phyloP scores from a whole-genome alignment of 2,329 filamentous ascomycete species.

The Penicillium sp. region DNA sequence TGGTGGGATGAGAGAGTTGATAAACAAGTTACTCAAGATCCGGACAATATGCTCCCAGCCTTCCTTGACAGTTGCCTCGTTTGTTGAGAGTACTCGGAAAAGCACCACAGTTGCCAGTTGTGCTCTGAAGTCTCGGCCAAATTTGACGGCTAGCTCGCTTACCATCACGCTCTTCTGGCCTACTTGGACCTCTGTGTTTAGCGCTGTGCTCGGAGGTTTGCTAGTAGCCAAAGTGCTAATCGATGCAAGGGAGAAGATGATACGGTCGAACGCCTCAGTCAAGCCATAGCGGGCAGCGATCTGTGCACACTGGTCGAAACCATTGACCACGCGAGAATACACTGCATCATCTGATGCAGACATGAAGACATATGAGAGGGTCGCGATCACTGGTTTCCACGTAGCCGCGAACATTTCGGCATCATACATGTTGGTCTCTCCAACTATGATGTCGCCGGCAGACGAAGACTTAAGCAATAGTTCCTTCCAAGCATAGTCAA shows the following conservation, averaged over 20 bases:
- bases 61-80: constrained; percentile 71
- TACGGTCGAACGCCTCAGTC: constrained; percentile 85
- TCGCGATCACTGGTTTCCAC: constrained; percentile 93
- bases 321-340: constrained; percentile 87
- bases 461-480: constrained; percentile 79
- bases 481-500: constrained; percentile 97
- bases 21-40: constrained; percentile 93
- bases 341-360: constrained; percentile 96
- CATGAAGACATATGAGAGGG: constrained; percentile 97
- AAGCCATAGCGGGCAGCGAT: constrained; percentile 84
- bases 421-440: constrained; percentile 91
- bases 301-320: constrained; percentile 92
- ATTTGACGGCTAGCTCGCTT: constrained; percentile 92
- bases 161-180: constrained; percentile 96
- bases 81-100: constrained; percentile 85
- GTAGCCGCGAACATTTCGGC: constrained; percentile 96
- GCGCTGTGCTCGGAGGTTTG: constrained; percentile 71
- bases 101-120: constrained; percentile 93
- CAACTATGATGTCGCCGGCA: constrained; percentile 71
- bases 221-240: constrained; percentile 86
- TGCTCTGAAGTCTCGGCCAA: constrained; percentile 89
- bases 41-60: constrained; percentile 68
- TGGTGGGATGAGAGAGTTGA: constrained; percentile 86
- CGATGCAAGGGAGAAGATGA: constrained; percentile 82
- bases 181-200: constrained; percentile 95